A percentile compares a stretch with the other conserved stretches of the same genome.
Conservation (phyloP, 495 filamentous ascomycete genomes). For the Xylaria castorea region DNA sequence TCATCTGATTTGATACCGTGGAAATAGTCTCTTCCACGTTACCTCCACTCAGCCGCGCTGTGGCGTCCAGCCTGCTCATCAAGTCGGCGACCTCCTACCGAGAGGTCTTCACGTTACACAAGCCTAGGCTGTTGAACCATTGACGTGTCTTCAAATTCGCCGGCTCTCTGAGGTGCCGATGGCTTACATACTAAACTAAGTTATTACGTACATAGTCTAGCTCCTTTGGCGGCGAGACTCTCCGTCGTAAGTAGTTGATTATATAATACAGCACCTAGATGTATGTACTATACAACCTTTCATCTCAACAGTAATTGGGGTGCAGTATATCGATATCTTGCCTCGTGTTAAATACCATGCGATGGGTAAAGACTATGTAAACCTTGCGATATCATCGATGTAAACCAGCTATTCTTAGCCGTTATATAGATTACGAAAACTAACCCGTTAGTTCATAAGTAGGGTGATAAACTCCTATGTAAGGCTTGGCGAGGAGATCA, state of each 20-base stretch:
- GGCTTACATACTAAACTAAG: neutral
- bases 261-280: neutral
- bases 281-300: neutral
- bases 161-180: neutral
- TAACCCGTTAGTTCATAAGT: neutral
- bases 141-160: neutral
- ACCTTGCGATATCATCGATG: neutral
- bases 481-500: neutral
- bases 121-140: neutral
- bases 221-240: neutral
- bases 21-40: neutral
- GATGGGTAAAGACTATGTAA: neutral
- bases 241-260: neutral
- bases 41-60: slow-evolving; percentile 1
- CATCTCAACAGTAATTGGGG: neutral
- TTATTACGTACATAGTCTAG: neutral
- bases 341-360: neutral
- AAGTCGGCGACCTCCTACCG: neutral
- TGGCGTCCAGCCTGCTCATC: neutral
- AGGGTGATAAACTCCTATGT: neutral
- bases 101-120: neutral
- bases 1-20: neutral
- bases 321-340: neutral
- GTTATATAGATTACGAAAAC: neutral
- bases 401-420: neutral